Evolutionary conservation across 2,329 filamentous ascomycete species (phyloP).

Genomic region (Penicillium glabrum): DNA sequence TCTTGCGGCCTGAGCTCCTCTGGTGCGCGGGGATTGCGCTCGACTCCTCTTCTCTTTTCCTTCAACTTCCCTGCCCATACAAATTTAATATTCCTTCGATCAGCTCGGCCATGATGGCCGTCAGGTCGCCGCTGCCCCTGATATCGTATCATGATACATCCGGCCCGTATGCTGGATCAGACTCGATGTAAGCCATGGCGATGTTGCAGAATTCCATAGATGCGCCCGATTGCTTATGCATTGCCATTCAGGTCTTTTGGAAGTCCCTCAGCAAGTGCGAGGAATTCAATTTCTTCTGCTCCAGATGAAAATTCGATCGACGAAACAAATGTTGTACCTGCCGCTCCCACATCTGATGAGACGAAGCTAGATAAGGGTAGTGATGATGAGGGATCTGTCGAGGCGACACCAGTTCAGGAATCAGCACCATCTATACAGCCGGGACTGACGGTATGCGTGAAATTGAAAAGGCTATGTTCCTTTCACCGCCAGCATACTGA

Average conservation of each 20-base stretch:
- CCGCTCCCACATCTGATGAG: not conserved
- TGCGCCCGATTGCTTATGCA: constrained; percentile 2
- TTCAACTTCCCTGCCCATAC: constrained; percentile 5
- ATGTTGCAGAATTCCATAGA: not conserved
- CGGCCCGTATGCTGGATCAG: constrained; percentile 14
- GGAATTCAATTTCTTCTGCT: constrained; percentile 3
- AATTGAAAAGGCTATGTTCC: not conserved
- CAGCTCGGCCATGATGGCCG: constrained; percentile 27
- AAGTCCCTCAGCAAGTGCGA: constrained; percentile 5
- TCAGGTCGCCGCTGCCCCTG: constrained; percentile 28
- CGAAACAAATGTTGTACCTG: constrained; percentile 1
- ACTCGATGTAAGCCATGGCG: constrained; percentile 20
- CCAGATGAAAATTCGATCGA: not conserved
- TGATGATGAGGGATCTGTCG: not conserved
- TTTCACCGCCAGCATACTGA: not conserved
- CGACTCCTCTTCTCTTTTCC: not conserved
- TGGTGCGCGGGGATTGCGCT: constrained; percentile 8
- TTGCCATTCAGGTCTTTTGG: constrained; percentile 16
- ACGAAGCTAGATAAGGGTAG: not conserved
- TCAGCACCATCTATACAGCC: constrained; percentile 10
- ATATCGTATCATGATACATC: constrained; percentile 21
- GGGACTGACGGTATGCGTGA: constrained; percentile 26
- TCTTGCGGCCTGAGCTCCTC: constrained; percentile 13
- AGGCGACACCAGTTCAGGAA: constrained; percentile 4
- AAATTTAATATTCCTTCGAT: not conserved